Conservation (phyloP, 352 stramenopile species). For the Pythium insidiosum region DNA sequence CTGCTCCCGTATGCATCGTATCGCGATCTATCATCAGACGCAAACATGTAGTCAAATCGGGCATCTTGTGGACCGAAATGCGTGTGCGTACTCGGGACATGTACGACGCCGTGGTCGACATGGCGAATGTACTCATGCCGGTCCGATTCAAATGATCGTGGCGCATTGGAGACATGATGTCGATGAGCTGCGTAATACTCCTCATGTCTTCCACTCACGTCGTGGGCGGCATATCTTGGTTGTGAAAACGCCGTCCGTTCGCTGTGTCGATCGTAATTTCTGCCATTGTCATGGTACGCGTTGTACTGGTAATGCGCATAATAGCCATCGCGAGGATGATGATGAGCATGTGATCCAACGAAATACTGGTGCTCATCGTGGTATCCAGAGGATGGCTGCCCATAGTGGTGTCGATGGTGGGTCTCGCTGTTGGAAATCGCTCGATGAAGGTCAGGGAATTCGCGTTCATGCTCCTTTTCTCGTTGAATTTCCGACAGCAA, state of each 20-base stretch:
- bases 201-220: no score
- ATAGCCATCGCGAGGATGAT: not conserved
- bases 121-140: not conserved
- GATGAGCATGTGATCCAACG: no score
- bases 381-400: no score
- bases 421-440: conserved; percentile 1
- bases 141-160: no score
- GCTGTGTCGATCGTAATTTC: not conserved
- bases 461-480: conserved; percentile 16
- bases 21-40: no score
- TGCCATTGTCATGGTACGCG: not conserved
- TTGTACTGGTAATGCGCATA: not conserved
- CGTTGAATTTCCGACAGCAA: conserved; percentile 18
- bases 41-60: not conserved
- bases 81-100: no score
- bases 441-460: conserved; percentile 49
- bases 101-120: no score
- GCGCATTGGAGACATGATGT: no score
- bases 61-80: conserved; percentile 7
- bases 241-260: not conserved
- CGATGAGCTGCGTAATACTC: no score
- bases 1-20: no score
- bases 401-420: conserved; percentile 8
- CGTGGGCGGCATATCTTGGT: no score
- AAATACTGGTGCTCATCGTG: no score